Evolutionary conservation across 208 protist genomes (phyloP).

Genomic region (Novymonas esmeraldas): DNA sequence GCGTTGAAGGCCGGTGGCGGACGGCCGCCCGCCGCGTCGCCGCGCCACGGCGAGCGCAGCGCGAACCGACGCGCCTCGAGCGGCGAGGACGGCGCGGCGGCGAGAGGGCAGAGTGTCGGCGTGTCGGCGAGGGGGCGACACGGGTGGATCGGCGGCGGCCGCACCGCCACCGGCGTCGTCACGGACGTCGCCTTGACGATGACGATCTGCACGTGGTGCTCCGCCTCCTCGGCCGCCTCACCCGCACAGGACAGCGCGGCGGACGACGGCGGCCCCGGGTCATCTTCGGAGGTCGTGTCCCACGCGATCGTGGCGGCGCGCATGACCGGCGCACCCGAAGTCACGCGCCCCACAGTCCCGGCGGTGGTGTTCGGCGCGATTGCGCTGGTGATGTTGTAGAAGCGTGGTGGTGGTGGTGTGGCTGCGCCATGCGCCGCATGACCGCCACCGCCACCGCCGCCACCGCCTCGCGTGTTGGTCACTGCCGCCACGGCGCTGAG

Average conservation of each 20-base stretch:
- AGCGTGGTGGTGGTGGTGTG: not conserved
- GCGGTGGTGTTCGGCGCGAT: not conserved
- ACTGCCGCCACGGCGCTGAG: too few species aligned
- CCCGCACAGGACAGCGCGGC: too few species aligned
- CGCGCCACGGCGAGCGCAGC: too few species aligned
- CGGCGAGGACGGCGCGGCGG: too few species aligned
- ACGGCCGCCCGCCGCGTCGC: too few species aligned
- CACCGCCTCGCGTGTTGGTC: too few species aligned
- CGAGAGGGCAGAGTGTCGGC: slow-evolving; percentile 17
- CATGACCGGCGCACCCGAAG: not conserved
- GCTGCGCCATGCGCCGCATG: not conserved
- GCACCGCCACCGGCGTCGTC: not conserved
- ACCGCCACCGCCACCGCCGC: too few species aligned
- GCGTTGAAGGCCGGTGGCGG: too few species aligned
- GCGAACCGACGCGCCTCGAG: too few species aligned
- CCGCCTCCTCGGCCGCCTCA: too few species aligned
- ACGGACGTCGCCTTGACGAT: slow-evolving; percentile 12
- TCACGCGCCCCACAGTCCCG: not conserved
- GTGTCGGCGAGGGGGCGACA: not conserved
- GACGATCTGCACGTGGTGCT: slow-evolving; percentile 22
- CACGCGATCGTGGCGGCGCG: slow-evolving; percentile 4
- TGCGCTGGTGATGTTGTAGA: slow-evolving; percentile 8
- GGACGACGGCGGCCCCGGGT: slow-evolving; percentile 8
- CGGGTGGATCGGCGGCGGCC: slow-evolving; percentile 16
- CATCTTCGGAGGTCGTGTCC: slow-evolving; percentile 15